Evolutionary conservation across 257 asterid genomes (phyloP), one percentile per base, ranked within the genome.

Genomic region (Lavandula angustifolia): DNA sequence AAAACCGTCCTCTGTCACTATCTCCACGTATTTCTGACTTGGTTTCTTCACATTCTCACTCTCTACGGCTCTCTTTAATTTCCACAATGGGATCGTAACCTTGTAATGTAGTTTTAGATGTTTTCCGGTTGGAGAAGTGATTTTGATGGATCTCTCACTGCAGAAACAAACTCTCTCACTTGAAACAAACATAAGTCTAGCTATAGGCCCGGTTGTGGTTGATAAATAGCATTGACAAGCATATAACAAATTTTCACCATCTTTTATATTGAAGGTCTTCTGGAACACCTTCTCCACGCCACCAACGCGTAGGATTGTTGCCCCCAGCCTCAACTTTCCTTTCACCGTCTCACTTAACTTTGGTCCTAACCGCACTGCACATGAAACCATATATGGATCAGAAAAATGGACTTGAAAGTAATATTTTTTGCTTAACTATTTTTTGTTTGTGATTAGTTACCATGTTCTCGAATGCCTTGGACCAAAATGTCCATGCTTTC

Each of bases 171-270:
- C 50, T 68, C 71, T 72, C 16, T 71, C 22, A 3, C 32, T 78
- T 2, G 78, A 78, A 32, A 75, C 43, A 8, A 75, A 75, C 27
- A 71, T 65, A 0, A 71, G 71, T n/a, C 80, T 78, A 4, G 76
- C 80, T 40, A 75, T 78, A 1, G 76, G 83, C 35, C 80, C 83
- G 0, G 40, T 63, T 9, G 83, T 75, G 3, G 83, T 75, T 7
- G 70, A 78, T 49, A 78, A 53, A 56, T 68, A 73, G 65, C 83
- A 75, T 42, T 71, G 76, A 22, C 65, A 63, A 62, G 76, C 83
- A 47, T 54, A 67, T 16, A 74, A 41, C 60, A 78, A 69, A 29
- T 71, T 74, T 17, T 78, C 83, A 8, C 69, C 75, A 6, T 65
- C 76, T 16, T 2, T 22, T 22, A 22, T 68, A 29, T 65, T 43